A percentile compares a stretch with the other conserved stretches of the same genome.
Conservation (phyloP, 2,329 filamentous ascomycete genomes). For the Helotiales sp. region DNA sequence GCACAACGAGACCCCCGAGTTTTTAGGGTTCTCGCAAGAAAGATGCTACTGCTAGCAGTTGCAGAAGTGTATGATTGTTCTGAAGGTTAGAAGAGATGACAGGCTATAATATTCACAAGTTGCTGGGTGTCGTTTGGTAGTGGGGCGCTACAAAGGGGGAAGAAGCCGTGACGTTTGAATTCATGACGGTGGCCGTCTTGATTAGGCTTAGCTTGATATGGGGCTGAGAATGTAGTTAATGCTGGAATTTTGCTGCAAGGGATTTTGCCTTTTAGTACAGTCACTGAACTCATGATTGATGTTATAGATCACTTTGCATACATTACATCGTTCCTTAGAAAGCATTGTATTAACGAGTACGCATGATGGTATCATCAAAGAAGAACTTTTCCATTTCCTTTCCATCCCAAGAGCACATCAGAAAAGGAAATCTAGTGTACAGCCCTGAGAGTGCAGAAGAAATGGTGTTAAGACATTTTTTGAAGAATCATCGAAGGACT, state of each 20-base stretch:
- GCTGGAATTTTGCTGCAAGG: too few relatives aligned
- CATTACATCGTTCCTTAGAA: not conserved
- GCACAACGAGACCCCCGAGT: not conserved
- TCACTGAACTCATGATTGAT: too few relatives aligned
- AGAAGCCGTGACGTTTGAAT: not conserved
- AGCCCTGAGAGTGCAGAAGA: slow-evolving; percentile 38
- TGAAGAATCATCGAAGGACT: slow-evolving; percentile 36
- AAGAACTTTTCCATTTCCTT: slow-evolving; percentile 36
- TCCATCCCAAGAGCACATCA: slow-evolving; percentile 35
- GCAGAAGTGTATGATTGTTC: not conserved
- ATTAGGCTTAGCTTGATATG: not conserved
- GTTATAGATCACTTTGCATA: not conserved
- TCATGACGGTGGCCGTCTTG: not conserved
- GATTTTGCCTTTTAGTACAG: too few relatives aligned
- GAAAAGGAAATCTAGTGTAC: slow-evolving; percentile 38
- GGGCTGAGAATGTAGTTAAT: not conserved
- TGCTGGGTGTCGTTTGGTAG: not conserved
- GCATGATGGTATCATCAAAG: slow-evolving; percentile 29
- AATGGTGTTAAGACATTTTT: slow-evolving; percentile 40
- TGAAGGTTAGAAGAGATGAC: not conserved
- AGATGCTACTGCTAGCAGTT: not conserved
- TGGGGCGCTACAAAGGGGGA: not conserved
- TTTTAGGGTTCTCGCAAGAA: not conserved
- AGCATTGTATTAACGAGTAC: slow-evolving; percentile 14
- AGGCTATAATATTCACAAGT: not conserved